Evolutionary conservation across 805 yeast species (phyloP).

Genomic region (Zygosaccharomyces siamensis): DNA sequence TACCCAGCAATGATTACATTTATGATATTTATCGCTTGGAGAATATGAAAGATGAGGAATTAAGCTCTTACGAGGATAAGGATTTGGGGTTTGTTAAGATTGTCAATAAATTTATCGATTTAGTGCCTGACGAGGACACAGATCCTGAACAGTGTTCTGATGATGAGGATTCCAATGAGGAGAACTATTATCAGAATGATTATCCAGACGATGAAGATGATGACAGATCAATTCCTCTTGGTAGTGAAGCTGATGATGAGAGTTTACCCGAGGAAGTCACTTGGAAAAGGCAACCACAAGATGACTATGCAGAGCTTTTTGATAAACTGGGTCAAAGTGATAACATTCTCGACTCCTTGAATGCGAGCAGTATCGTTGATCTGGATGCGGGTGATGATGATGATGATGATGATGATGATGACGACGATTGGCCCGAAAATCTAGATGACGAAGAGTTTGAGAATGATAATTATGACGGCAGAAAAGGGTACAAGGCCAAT

Average conservation of each 20-base stretch:
- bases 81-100: slow-evolving; percentile 41
- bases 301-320: slow-evolving; percentile 22
- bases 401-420: slow-evolving; percentile 13
- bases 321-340: slow-evolving; percentile 18
- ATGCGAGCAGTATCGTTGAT: slow-evolving; percentile 30
- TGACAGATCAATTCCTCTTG: slow-evolving; percentile 38
- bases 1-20: slow-evolving; percentile 62
- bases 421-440: slow-evolving; percentile 50
- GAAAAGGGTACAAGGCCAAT: slow-evolving; percentile 42
- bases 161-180: slow-evolving; percentile 86
- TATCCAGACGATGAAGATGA: slow-evolving; percentile 93
- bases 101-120: slow-evolving; percentile 37
- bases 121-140: slow-evolving; percentile 36
- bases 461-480: slow-evolving; percentile 27
- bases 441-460: slow-evolving; percentile 76
- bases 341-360: slow-evolving; percentile 26
- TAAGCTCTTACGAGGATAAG: slow-evolving; percentile 26
- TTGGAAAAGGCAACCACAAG: slow-evolving; percentile 12
- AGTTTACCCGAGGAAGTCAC: slow-evolving; percentile 32
- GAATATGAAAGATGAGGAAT: slow-evolving; percentile 53
- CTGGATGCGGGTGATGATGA: slow-evolving; percentile 22
- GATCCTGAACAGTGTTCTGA: slow-evolving; percentile 49
- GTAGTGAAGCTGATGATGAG: slow-evolving; percentile 36
- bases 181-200: slow-evolving; percentile 85
- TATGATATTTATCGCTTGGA: slow-evolving; percentile 83